phyloP scores from a whole-genome alignment of 192 early-diverging fungal species.

The Coemansia sp. region DNA sequence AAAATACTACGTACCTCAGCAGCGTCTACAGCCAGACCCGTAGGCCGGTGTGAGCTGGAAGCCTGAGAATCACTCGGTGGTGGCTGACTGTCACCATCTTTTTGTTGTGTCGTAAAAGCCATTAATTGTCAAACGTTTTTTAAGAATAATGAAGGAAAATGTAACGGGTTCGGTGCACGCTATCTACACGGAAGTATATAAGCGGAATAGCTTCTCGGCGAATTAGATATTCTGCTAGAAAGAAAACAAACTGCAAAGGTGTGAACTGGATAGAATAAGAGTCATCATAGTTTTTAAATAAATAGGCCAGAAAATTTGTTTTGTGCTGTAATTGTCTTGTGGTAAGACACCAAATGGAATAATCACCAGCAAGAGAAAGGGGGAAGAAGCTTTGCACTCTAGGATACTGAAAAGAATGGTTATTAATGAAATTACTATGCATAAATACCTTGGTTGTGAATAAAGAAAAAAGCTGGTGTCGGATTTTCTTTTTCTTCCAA shows the following conservation, averaged over 20 bases:
- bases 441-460: too few relatives aligned
- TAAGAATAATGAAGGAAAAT: background rate
- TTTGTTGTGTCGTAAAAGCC: background rate
- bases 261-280: too few relatives aligned
- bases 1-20: slow-evolving; percentile 28
- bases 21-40: background rate
- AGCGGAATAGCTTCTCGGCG: background rate
- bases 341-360: background rate
- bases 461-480: too few relatives aligned
- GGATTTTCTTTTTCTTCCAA: background rate
- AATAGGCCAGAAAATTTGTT: background rate
- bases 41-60: background rate
- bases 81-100: background rate
- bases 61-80: background rate
- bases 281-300: background rate
- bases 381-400: background rate
- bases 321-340: background rate
- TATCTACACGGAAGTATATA: background rate
- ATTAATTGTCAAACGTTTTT: background rate
- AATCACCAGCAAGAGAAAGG: background rate
- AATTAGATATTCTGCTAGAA: background rate
- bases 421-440: slow-evolving; percentile 1
- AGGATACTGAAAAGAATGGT: background rate
- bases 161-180: background rate
- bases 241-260: background rate